phyloP scores from a whole-genome alignment of 1,284 basidiomycete genomes.

The Anthracocystis setariae region DNA sequence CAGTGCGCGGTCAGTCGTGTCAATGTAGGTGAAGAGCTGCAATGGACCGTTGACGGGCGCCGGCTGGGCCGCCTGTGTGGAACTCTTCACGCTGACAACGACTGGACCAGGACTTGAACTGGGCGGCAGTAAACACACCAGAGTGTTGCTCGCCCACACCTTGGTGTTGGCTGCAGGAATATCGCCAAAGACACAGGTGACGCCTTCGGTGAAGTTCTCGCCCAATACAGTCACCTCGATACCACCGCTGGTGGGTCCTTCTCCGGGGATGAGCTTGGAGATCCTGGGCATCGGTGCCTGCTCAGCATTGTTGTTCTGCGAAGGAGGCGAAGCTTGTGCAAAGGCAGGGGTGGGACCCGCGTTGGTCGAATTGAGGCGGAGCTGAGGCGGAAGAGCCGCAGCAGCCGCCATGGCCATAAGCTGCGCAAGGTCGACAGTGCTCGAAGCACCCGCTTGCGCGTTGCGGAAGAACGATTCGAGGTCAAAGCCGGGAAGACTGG shows the following conservation, averaged over 20 bases:
- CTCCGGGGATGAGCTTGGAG: conserved; percentile 75
- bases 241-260: conserved; percentile 83
- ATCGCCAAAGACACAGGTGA: conserved; percentile 86
- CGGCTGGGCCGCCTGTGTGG: conserved; percentile 31
- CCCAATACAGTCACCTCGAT: conserved; percentile 95
- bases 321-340: conserved; percentile 25
- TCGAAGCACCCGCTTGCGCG: conserved; percentile 43
- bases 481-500: conserved; percentile 61
- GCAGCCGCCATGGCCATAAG: conserved; percentile 73
- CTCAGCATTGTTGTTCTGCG: conserved; percentile 48
- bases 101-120: conserved; percentile 84
- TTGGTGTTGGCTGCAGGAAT: conserved; percentile 83
- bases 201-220: conserved; percentile 73
- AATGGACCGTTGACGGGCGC: conserved; percentile 69
- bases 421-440: conserved; percentile 69
- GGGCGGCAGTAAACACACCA: conserved; percentile 91
- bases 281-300: conserved; percentile 55
- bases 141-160: conserved; percentile 90
- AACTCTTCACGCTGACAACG: conserved; percentile 77
- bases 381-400: conserved; percentile 39
- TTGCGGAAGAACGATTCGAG: conserved; percentile 60
- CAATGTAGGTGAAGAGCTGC: conserved; percentile 80
- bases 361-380: conserved; percentile 19
- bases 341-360: conserved; percentile 13
- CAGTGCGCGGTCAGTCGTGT: conserved; percentile 86